Evolutionary conservation across 2,329 filamentous ascomycete species (phyloP).

Genomic region (Ceratocystis cubensis): DNA sequence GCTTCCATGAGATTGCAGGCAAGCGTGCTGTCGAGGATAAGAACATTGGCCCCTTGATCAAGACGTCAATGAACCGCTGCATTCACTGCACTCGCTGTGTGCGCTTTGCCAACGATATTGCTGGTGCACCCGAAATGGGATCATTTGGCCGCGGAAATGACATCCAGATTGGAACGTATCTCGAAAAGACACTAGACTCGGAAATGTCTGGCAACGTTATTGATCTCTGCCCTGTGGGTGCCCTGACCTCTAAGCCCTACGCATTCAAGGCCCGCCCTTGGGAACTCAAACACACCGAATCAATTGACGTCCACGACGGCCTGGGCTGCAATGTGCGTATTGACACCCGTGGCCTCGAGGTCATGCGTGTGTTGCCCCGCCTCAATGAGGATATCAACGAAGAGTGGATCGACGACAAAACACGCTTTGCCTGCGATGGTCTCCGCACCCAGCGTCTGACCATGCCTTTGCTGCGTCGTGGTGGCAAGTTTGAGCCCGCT

Average conservation of each 20-base stretch:
- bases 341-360: conserved; percentile 84
- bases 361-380: conserved; percentile 86
- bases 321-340: conserved; percentile 90
- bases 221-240: conserved; percentile 94
- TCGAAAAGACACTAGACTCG: conserved; percentile 85
- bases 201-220: conserved; percentile 96
- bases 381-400: conserved; percentile 98
- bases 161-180: conserved; percentile 94
- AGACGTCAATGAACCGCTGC: conserved; percentile 99
- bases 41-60: conserved; percentile 95
- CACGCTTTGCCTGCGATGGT: conserved; percentile 89
- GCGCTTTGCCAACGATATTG: conserved; percentile 94
- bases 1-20: conserved; percentile 89
- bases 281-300: conserved; percentile 94
- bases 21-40: conserved; percentile 99
- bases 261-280: conserved; percentile 93
- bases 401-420: conserved; percentile 99
- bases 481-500: conserved; percentile 81
- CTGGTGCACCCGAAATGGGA: conserved; percentile 88
- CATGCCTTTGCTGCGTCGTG: conserved; percentile 75
- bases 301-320: conserved; percentile 85
- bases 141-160: conserved; percentile 92
- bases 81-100: conserved; percentile 98
- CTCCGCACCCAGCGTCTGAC: conserved; percentile 93
- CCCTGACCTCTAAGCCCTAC: conserved; percentile 92